Conservation (phyloP, 2,329 filamentous ascomycete species). For the Penicillium palitans region DNA sequence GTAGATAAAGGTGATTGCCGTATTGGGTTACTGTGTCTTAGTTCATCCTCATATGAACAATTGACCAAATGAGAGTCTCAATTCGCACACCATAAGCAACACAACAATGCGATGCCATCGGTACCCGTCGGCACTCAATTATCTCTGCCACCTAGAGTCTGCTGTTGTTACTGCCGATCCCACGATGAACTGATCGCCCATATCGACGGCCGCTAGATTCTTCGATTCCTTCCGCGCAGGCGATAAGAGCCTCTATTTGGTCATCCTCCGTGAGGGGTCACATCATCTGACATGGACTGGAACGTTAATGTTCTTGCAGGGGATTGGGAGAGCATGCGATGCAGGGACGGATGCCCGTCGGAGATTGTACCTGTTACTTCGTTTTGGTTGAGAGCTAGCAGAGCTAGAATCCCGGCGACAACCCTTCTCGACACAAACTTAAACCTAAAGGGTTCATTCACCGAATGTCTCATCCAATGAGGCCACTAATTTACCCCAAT, state of each 20-base stretch:
- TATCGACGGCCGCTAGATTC: conserved; percentile 1
- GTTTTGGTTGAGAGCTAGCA: background rate
- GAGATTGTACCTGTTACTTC: conserved; percentile 1
- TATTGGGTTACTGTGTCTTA: background rate
- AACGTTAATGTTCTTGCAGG: background rate
- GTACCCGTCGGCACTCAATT: background rate
- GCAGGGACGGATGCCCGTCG: conserved; percentile 11
- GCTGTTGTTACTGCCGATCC: background rate
- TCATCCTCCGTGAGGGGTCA: conserved; percentile 15
- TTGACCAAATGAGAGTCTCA: background rate
- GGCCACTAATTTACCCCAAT: background rate
- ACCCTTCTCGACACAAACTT: background rate
- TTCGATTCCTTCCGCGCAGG: conserved; percentile 4
- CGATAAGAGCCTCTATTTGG: conserved; percentile 5
- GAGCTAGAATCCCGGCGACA: background rate
- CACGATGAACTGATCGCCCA: conserved; percentile 7
- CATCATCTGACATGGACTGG: conserved; percentile 8
- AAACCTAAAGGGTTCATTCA: conserved; percentile 8
- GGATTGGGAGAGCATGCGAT: background rate
- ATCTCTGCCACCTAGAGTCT: background rate
- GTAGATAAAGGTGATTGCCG: background rate
- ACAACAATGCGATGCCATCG: background rate
- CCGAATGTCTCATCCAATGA: conserved; percentile 14
- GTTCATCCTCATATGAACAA: background rate
- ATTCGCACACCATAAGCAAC: background rate